A percentile compares a stretch with the other conserved stretches of the same genome.
Evolutionary conservation across 306 rosid genomes (phyloP).

Genomic region (Cucurbita argyrosperma): DNA sequence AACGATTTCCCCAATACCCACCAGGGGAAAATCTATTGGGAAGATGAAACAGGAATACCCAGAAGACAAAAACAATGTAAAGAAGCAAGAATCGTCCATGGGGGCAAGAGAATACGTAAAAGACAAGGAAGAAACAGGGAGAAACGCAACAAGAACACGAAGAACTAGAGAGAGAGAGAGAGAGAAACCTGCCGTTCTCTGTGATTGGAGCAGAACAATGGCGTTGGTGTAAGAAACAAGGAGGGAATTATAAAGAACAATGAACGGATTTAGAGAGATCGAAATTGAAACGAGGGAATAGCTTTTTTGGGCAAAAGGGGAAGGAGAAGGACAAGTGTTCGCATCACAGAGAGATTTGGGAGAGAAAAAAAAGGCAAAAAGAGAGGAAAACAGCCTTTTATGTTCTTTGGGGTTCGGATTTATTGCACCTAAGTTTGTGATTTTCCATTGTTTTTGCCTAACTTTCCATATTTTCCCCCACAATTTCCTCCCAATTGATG

Average conservation of each 20-base stretch:
- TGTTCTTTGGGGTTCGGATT: not conserved
- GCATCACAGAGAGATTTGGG: not conserved
- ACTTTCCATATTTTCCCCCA: not conserved
- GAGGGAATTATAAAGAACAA: not conserved
- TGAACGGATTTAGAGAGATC: constrained; percentile 15
- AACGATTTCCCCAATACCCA: not conserved
- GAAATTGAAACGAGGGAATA: not conserved
- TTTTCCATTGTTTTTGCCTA: not conserved
- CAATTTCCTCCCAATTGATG: not conserved
- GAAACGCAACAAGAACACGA: constrained; percentile 1
- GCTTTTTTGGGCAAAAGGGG: not conserved
- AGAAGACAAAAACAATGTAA: not conserved
- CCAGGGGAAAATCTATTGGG: not conserved
- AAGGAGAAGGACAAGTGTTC: not conserved
- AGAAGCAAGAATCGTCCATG: not conserved
- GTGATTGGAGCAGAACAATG: constrained; percentile 15
- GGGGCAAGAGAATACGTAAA: not conserved
- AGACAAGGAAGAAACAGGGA: not conserved
- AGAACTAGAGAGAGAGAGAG: not conserved
- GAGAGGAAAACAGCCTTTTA: not conserved
- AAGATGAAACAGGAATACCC: not conserved
- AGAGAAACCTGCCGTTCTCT: constrained; percentile 18
- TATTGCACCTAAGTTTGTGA: not conserved
- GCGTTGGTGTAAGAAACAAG: constrained; percentile 4
- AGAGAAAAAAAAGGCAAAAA: not conserved